A percentile compares a stretch with the other conserved stretches of the same genome.
Evolutionary conservation across 495 filamentous ascomycete species (phyloP).

Genomic region (Hyaloscypha bicolor): DNA sequence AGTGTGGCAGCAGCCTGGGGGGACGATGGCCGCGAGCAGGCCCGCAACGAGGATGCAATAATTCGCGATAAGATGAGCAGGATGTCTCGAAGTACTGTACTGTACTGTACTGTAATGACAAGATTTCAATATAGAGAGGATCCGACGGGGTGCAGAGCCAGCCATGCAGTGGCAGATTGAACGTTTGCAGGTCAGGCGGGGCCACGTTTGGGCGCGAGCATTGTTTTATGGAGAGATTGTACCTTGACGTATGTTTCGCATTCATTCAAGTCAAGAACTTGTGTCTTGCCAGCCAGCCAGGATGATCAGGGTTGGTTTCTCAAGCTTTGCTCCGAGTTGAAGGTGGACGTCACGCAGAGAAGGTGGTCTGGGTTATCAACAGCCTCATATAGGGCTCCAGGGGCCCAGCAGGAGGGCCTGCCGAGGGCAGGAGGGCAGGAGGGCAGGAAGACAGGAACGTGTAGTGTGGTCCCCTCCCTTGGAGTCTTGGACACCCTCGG

Average conservation of each 20-base stretch:
- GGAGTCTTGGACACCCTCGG: not conserved
- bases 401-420: not conserved
- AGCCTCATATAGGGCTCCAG: not conserved
- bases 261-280: not conserved
- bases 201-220: not conserved
- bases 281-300: not conserved
- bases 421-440: no score
- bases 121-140: no score
- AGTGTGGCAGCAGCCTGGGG: not conserved
- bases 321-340: not conserved
- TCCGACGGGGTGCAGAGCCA: not conserved
- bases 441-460: not conserved
- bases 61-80: conserved; percentile 4
- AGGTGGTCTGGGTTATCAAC: not conserved
- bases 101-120: not conserved
- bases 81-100: not conserved
- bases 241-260: not conserved
- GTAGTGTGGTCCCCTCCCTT: not conserved
- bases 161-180: not conserved
- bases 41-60: conserved; percentile 12
- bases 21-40: not conserved
- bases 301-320: not conserved
- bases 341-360: not conserved
- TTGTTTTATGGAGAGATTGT: not conserved
- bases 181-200: not conserved